phyloP scores from a whole-genome alignment of 352 stramenopile genomes.

The Phytophthora cryptogea region DNA sequence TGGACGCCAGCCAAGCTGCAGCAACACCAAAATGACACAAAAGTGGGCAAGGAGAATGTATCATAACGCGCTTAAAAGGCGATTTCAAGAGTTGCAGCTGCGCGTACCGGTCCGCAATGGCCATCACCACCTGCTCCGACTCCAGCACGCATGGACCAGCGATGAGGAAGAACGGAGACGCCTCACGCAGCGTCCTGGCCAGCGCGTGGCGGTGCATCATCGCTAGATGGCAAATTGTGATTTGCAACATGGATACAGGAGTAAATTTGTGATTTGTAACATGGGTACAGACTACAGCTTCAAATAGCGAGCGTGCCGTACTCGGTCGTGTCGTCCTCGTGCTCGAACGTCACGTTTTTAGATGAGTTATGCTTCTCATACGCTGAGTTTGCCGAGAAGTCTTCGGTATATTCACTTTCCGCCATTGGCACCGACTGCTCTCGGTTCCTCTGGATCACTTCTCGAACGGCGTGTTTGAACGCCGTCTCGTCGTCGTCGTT shows the following conservation, averaged over 20 bases:
- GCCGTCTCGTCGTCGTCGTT: conserved; percentile 35
- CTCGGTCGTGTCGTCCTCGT: conserved; percentile 17
- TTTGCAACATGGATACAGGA: conserved; percentile 15
- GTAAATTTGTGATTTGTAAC: conserved; percentile 14
- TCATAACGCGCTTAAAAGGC: background rate
- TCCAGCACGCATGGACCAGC: conserved; percentile 83
- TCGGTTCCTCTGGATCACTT: conserved; percentile 36
- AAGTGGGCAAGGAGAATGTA: background rate
- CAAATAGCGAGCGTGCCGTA: conserved; percentile 26
- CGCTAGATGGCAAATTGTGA: conserved; percentile 11
- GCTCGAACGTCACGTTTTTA: conserved; percentile 1
- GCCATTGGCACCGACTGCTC: conserved; percentile 22
- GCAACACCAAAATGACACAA: conserved; percentile 3
- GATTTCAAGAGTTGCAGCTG: background rate
- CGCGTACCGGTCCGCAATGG: conserved; percentile 65
- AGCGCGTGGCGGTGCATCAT: conserved; percentile 57
- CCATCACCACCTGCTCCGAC: conserved; percentile 67
- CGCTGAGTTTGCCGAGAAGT: conserved; percentile 8
- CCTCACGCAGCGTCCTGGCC: conserved; percentile 54
- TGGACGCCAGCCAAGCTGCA: conserved; percentile 62
- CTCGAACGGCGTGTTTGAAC: conserved; percentile 41
- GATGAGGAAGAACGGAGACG: conserved; percentile 85
- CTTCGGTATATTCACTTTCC: background rate
- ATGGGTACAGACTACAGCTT: conserved; percentile 16
- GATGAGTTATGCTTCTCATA: conserved; percentile 4